Evolutionary conservation across 495 filamentous ascomycete species (phyloP).

Genomic region (Annulohypoxylon stygium): DNA sequence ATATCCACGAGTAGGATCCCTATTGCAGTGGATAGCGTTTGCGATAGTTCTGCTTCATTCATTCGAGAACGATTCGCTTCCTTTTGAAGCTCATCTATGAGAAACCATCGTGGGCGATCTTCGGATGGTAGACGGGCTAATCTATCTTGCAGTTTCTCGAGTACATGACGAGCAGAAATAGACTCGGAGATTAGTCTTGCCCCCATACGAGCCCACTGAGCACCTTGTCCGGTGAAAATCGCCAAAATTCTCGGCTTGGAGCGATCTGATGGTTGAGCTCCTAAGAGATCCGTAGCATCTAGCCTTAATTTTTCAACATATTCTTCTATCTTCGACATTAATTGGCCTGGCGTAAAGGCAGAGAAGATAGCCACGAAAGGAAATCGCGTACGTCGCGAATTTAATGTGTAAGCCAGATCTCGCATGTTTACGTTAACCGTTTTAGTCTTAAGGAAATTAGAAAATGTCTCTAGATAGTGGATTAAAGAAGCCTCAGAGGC

Average conservation of each 20-base stretch:
- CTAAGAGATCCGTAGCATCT: too few species aligned
- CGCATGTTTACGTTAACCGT: background rate
- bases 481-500: conserved; percentile 2
- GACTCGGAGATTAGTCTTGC: conserved; percentile 23
- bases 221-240: conserved; percentile 51
- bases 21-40: conserved; percentile 64
- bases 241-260: conserved; percentile 13
- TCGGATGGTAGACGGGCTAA: background rate
- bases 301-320: background rate
- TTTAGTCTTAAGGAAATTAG: background rate
- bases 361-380: background rate
- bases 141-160: background rate
- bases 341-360: background rate
- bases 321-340: background rate
- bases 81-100: conserved; percentile 41
- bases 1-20: conserved; percentile 65
- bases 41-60: conserved; percentile 55
- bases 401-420: conserved; percentile 48
- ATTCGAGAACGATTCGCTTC: conserved; percentile 34
- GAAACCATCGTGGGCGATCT: conserved; percentile 39
- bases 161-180: conserved; percentile 3
- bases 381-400: conserved; percentile 39
- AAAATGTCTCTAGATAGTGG: background rate
- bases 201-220: conserved; percentile 47
- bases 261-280: background rate